Conservation (phyloP, 345 rosid genomes). For the Acer saccharum region DNA sequence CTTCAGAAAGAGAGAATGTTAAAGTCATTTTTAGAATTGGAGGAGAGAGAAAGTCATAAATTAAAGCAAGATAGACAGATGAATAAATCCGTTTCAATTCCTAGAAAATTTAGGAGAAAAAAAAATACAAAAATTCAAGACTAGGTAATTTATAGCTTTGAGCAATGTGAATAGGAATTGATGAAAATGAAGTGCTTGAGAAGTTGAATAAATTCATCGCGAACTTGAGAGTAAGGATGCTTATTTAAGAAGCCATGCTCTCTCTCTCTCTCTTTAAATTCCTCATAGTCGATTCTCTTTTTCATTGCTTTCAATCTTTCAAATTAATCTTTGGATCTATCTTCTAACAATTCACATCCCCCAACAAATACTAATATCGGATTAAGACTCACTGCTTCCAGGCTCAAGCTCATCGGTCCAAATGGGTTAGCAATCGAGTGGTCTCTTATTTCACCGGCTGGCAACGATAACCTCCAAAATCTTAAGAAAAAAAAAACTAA, state of each 20-base stretch:
- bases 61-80: too few species aligned
- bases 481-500: background rate
- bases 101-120: too few species aligned
- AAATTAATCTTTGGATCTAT: background rate
- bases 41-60: too few species aligned
- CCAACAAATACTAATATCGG: background rate
- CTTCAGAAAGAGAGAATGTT: too few species aligned
- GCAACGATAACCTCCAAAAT: background rate
- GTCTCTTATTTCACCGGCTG: background rate
- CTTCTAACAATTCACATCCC: background rate
- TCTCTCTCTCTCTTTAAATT: background rate
- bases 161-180: background rate
- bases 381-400: background rate
- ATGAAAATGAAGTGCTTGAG: background rate
- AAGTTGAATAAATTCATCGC: background rate
- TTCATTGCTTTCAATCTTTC: background rate
- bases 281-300: background rate
- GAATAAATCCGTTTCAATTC: too few species aligned
- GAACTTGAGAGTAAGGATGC: background rate
- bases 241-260: background rate
- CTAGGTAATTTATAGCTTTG: too few species aligned
- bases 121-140: too few species aligned
- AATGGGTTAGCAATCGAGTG: constrained; percentile 12
- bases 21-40: too few species aligned
- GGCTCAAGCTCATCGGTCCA: background rate